Conservation (phyloP, 768 basidiomycete genomes). For the Suillus alpinus region DNA sequence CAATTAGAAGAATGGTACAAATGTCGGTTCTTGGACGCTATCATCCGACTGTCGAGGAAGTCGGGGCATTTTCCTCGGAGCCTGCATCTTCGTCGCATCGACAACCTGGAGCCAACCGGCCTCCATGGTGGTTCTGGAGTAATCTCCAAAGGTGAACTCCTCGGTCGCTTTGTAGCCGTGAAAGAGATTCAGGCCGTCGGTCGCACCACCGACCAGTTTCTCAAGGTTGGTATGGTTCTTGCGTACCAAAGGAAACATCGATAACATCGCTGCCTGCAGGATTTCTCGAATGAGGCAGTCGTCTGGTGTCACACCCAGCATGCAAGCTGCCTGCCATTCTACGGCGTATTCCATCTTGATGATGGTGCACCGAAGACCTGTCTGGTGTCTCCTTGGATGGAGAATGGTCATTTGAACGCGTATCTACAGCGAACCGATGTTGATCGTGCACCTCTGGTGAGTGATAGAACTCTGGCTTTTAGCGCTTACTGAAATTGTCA, state of each 20-base stretch:
- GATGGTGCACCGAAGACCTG: conserved; percentile 14
- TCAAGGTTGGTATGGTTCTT: conserved; percentile 20
- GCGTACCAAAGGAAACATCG: conserved; percentile 13
- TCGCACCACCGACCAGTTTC: conserved; percentile 22
- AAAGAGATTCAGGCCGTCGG: conserved; percentile 24
- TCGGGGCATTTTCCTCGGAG: conserved; percentile 26
- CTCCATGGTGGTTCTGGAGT: conserved; percentile 31
- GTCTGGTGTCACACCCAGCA: conserved; percentile 30
- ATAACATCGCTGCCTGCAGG: conserved; percentile 18
- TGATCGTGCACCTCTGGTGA: conserved; percentile 33
- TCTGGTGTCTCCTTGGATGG: conserved; percentile 25
- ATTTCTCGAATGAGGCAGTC: conserved; percentile 28
- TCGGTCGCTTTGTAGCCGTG: conserved; percentile 27
- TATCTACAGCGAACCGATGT: conserved; percentile 25
- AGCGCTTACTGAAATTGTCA: conserved; percentile 14
- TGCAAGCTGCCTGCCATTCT: conserved; percentile 28
- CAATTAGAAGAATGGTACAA: conserved; percentile 25
- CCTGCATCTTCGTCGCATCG: conserved; percentile 20
- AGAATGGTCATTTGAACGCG: conserved; percentile 27
- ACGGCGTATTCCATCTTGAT: conserved; percentile 20
- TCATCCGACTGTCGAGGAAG: conserved; percentile 28
- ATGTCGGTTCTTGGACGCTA: conserved; percentile 26
- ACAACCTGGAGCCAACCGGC: conserved; percentile 10
- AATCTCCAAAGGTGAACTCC: conserved; percentile 28
- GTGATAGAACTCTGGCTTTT: conserved; percentile 3